Evolutionary conservation across 768 basidiomycete genomes (phyloP), one percentile per base, ranked within the genome.

Genomic region (Boletus sp.): DNA sequence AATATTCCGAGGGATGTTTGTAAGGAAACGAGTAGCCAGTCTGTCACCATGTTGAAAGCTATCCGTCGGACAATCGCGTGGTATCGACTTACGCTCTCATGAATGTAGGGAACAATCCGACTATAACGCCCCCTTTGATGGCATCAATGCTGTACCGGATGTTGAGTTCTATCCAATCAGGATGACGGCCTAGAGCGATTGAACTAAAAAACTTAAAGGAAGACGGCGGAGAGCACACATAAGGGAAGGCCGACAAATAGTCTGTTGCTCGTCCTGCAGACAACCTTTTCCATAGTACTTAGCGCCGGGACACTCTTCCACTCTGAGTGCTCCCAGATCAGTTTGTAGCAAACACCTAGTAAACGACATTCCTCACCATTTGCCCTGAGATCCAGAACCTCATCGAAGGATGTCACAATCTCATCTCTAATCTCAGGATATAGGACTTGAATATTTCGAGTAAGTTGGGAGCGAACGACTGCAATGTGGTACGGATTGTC

Each of bases 211-310:
- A n/a, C 12, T 17, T 9, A 5, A 40, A 41, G 20, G 28, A 5
- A 24, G 24, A 14, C 5, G 5, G 8, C 24, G 2, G 7, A 29
- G 12, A 8, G 10, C 30, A 17, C 47, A 80, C 82, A 83, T 4
- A 79, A 49, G 3, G 81, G 80, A 32, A 75, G 65, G 0, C 82
- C 83, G 6, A 84, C 77, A 52, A 84, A 79, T 0, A 75, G 46
- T 7, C 83, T 75, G 57, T 79, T 81, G 47, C 67, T 77, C 4
- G 71, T 65, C 39, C 79, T 74, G 36, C 73, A 70, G 1, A 83
- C 65, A n/a, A 83, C 64, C 18, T 69, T 59, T 52, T 64, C 69
- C 10, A 74, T 59, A 0, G 54, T 61, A 1, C 69, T 60, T 7
- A 72, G 32, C 2, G 61, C 70, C 0, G 65, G 62, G 7, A 79